These are phyloP conservation scores for Aureobasidium sp. DNA, from an alignment of 2,329 filamentous ascomycete species.

Conservation along the genomic window DNA sequence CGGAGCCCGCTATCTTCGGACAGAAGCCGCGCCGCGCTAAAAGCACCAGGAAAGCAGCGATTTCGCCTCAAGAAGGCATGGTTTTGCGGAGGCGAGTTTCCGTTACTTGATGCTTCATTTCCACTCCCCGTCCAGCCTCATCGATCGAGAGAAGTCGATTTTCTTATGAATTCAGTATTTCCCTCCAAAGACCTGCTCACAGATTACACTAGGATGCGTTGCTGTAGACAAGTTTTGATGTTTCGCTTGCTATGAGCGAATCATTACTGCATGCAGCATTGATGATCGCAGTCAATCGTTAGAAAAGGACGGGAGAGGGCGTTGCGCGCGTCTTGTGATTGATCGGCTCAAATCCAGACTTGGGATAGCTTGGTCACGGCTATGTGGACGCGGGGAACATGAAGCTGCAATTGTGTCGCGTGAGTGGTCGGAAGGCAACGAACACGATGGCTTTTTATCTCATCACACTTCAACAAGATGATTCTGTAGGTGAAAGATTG, in stretches of 20 bases:
- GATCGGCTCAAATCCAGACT: conserved; percentile 1
- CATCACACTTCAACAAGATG: background rate
- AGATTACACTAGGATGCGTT: background rate
- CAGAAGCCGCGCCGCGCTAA: background rate
- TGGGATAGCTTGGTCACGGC: conserved; percentile 1
- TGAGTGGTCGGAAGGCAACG: background rate
- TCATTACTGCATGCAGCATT: background rate
- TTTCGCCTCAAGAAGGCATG: background rate
- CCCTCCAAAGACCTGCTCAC: background rate
- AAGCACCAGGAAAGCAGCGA: background rate
- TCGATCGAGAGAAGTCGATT: background rate
- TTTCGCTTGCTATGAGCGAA: background rate
- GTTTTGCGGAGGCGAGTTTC: conserved; percentile 9
- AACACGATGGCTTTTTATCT: background rate
- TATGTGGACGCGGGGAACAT: background rate
- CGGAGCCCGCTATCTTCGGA: background rate
- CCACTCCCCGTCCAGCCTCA: background rate
- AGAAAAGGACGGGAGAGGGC: background rate
- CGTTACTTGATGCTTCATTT: conserved; percentile 13
- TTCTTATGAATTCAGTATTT: background rate
- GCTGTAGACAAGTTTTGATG: background rate
- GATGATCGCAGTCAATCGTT: background rate
- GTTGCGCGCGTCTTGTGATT: conserved; percentile 14
- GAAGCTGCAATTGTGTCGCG: background rate
- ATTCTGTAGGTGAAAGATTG: background rate